Conservation (phyloP, 345 rosid genomes). For the Dipteronia sinensis region DNA sequence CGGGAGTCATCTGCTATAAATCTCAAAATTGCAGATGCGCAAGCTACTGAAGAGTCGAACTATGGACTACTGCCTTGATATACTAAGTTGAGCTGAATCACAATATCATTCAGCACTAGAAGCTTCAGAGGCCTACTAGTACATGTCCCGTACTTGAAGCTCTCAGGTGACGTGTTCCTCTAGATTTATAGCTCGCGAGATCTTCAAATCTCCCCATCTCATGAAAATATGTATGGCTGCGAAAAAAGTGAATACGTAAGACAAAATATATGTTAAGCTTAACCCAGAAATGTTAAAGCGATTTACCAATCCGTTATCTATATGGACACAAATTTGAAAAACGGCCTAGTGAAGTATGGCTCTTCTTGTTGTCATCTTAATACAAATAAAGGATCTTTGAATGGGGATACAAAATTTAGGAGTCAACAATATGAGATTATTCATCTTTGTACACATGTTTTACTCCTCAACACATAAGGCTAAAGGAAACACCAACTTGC, state of each 20-base stretch:
- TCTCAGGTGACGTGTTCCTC: not conserved
- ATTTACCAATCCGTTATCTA: not conserved
- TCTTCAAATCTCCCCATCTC: not conserved
- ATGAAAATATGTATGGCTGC: not conserved
- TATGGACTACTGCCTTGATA: not conserved
- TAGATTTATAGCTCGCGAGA: not conserved
- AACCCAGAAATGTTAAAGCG: not conserved
- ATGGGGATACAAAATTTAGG: not conserved
- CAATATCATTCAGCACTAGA: not conserved
- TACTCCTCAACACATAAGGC: not conserved
- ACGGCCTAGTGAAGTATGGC: not conserved
- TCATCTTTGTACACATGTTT: not conserved
- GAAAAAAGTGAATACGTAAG: not conserved
- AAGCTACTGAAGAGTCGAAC: not conserved
- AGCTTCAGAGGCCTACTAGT: not conserved
- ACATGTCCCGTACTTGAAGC: constrained; percentile 1
- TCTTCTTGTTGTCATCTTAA: not conserved
- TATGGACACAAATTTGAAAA: not conserved
- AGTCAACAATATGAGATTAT: too few relatives aligned
- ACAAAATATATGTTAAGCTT: not conserved
- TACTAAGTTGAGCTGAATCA: not conserved
- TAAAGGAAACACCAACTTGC: not conserved
- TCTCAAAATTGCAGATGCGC: constrained; percentile 10
- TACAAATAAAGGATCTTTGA: not conserved
- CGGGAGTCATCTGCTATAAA: not conserved